Base-by-base conservation (phyloP, 2,329 filamentous ascomycete species). In the Paraphoma chrysanthemicola region DNA sequence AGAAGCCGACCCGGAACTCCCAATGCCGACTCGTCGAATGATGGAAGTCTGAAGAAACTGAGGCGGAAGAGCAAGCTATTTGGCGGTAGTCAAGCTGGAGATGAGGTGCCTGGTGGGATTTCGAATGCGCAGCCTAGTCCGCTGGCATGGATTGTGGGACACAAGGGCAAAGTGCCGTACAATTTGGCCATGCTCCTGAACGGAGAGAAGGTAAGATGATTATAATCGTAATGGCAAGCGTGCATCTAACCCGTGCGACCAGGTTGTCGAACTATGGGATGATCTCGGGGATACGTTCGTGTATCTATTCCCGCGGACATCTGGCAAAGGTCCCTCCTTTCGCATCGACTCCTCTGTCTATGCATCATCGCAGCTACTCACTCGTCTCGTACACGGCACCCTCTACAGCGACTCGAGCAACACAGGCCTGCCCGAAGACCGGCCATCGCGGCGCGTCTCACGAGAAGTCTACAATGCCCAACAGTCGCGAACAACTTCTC, bases 241-340 rank as follows among this genome's bases (percentile, higher is more conserved):
- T 33, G 39, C 43, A 23, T 50, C 65, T 67, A 53, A 66, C 51
- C 44, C 31, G 11, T 42, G 46, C 30, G 23, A 18, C 63, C 59
- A 85, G 82, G 78, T 86, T 14, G 69, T 78, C 6, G 87, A 89
- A 65, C 71, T 89, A 8, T 89, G 87, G 87, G 84, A 88, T 62
- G 83, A 86, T 3, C 71, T 81, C 45, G 86, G 84, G n/a, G 85
- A 88, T 69, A 88, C 86, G 12, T 81, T 83, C 57, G 80, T 89
- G n/a, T 86, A 88, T 64, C 78, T 89, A 12, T 88, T 86, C 64
- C 85, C 86, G 1, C 79, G 82, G 42, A 82, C 78, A 14, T 83
- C 85, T 17, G 81, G 81, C 51, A 82, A 82, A 66, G 80, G 84
- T 5, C 79, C 87, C 8, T 88, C 86, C 2, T 88, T 89, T 78